Conservation (phyloP, 2,329 filamentous ascomycete genomes). For the Xylariaceae sp. region DNA sequence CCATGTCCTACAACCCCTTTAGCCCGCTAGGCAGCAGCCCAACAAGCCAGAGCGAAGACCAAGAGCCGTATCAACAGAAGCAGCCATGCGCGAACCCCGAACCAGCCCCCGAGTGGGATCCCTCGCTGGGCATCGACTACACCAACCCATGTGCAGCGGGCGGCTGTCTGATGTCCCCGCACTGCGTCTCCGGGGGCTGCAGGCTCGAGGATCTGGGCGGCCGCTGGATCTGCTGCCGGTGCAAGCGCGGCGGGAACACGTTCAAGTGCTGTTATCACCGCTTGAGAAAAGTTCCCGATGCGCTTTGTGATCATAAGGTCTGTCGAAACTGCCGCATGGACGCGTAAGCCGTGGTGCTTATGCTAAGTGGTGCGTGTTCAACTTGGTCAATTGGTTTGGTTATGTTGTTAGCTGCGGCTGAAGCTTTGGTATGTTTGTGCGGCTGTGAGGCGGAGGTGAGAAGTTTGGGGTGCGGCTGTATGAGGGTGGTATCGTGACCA, state of each 20-base stretch:
- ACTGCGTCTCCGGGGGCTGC: constrained; percentile 48
- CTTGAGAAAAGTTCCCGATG: constrained; percentile 46
- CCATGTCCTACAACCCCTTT: constrained; percentile 25
- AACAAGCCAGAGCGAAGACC: neutral
- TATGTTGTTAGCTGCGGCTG: no score
- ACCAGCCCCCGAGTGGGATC: constrained; percentile 30
- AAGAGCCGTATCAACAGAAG: constrained; percentile 11
- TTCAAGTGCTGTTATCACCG: constrained; percentile 45
- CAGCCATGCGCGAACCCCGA: constrained; percentile 32
- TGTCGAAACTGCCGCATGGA: constrained; percentile 44
- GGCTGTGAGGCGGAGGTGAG: no score
- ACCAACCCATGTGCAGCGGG: constrained; percentile 45
- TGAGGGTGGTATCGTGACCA: no score
- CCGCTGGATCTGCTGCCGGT: constrained; percentile 50
- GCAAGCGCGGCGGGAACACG: constrained; percentile 44
- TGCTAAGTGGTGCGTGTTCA: neutral
- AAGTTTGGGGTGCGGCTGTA: no score
- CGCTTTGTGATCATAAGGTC: constrained; percentile 52
- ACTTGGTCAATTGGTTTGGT: neutral
- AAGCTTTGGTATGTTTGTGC: no score
- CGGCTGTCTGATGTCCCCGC: constrained; percentile 43
- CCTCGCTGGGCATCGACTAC: constrained; percentile 25
- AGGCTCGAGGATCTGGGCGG: constrained; percentile 48
- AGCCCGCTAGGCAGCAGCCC: neutral
- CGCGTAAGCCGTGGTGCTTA: neutral